These are phyloP conservation scores for Xylaria sp. DNA, from an alignment of 2,329 filamentous ascomycete genomes.

Conservation along the genomic window DNA sequence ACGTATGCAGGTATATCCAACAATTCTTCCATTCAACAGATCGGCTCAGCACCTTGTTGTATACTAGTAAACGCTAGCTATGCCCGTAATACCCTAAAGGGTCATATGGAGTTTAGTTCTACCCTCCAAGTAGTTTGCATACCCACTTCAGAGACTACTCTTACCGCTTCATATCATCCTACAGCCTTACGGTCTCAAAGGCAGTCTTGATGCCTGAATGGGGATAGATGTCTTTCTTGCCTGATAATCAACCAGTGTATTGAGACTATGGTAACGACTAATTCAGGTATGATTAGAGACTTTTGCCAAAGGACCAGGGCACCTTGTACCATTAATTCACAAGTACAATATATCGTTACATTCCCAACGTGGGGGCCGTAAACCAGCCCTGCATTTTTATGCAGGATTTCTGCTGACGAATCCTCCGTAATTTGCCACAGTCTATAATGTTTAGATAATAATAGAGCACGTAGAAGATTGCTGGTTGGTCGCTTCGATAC, in stretches of 20 bases:
- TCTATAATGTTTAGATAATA: not conserved
- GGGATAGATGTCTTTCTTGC: not conserved
- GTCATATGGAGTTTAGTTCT: no score
- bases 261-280: not conserved
- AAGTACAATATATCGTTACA: not conserved
- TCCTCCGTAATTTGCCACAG: not conserved
- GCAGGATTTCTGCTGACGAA: constrained; percentile 6
- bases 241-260: not conserved
- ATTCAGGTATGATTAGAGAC: not conserved
- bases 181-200: not conserved
- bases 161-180: not conserved
- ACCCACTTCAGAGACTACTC: not conserved
- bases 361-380: not conserved
- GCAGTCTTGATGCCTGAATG: not conserved
- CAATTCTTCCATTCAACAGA: not conserved
- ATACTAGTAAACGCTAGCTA: no score
- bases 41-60: not conserved
- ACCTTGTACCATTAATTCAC: not conserved
- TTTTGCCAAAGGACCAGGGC: not conserved
- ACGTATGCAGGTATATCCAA: not conserved
- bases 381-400: not conserved
- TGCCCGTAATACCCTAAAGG: no score
- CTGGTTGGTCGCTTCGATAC: not conserved
- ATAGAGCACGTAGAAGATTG: not conserved
- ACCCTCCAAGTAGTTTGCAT: no score